Evolutionary conservation across 192 early-diverging fungal genomes (phyloP).

Genomic region (Backusella luteola): DNA sequence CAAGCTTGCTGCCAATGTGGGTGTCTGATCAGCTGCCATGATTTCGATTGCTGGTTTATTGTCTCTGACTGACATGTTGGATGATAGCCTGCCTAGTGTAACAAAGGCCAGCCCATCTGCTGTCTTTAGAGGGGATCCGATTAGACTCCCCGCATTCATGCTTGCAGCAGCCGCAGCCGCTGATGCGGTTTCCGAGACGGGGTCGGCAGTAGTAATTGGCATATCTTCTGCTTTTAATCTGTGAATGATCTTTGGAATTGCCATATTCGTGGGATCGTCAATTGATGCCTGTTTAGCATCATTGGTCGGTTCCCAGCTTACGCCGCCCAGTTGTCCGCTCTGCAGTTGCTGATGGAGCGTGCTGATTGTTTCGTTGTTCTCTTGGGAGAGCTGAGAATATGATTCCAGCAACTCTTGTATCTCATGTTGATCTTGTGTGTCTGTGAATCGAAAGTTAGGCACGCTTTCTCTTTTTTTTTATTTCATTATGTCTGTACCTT

Average conservation of each 20-base stretch:
- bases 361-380: conserved; percentile 9
- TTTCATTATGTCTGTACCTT: neutral
- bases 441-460: neutral
- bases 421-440: neutral
- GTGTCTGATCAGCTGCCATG: conserved; percentile 14
- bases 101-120: conserved; percentile 15
- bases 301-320: neutral
- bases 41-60: conserved; percentile 20
- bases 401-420: conserved; percentile 35
- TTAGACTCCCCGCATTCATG: conserved; percentile 24
- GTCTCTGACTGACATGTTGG: conserved; percentile 11
- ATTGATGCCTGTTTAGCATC: neutral
- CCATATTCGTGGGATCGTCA: neutral
- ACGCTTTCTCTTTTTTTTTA: neutral
- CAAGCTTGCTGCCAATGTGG: neutral
- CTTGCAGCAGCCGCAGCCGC: conserved; percentile 12
- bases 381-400: conserved; percentile 29
- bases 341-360: conserved; percentile 3
- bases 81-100: conserved; percentile 13
- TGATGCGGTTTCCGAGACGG: neutral
- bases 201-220: neutral
- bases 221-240: neutral
- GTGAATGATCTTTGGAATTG: neutral
- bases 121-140: conserved; percentile 15
- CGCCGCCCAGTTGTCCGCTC: neutral